A percentile compares a stretch with the other conserved stretches of the same genome.
Evolutionary conservation across 768 basidiomycete genomes (phyloP).

Genomic region (Kwoniella bestiolae): DNA sequence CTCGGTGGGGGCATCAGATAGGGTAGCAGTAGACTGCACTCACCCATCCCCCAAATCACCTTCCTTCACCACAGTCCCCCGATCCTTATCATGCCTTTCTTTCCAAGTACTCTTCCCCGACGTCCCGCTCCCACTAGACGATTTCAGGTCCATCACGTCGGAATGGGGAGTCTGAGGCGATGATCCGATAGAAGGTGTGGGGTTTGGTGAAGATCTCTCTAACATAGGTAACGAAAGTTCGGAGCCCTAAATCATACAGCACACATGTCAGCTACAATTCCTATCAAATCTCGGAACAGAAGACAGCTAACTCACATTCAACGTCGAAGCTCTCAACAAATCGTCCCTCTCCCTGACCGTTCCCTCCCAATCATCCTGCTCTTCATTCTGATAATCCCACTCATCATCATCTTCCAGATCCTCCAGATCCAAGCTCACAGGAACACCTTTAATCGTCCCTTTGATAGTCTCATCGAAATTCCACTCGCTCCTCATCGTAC

Average conservation of each 20-base stretch:
- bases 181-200: conserved; percentile 47
- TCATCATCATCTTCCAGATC: conserved; percentile 39
- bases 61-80: conserved; percentile 75
- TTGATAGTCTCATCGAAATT: conserved; percentile 68
- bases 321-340: conserved; percentile 11
- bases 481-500: conserved; percentile 88
- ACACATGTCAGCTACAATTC: neutral
- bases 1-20: too few species aligned
- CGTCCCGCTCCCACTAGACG: conserved; percentile 21
- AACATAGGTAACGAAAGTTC: conserved; percentile 62
- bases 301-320: conserved; percentile 17
- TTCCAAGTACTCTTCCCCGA: conserved; percentile 76
- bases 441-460: conserved; percentile 50
- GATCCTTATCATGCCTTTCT: conserved; percentile 68
- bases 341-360: conserved; percentile 46
- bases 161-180: conserved; percentile 68
- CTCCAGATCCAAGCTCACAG: conserved; percentile 40
- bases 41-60: conserved; percentile 81
- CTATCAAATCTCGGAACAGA: neutral
- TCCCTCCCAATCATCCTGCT: conserved; percentile 22
- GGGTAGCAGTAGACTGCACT: too few species aligned
- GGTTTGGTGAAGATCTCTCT: conserved; percentile 56
- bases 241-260: conserved; percentile 48
- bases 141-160: conserved; percentile 62
- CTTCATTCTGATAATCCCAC: conserved; percentile 59